Conservation (phyloP, 2,329 filamentous ascomycete species). For the Paraconiothyrium brasiliense region DNA sequence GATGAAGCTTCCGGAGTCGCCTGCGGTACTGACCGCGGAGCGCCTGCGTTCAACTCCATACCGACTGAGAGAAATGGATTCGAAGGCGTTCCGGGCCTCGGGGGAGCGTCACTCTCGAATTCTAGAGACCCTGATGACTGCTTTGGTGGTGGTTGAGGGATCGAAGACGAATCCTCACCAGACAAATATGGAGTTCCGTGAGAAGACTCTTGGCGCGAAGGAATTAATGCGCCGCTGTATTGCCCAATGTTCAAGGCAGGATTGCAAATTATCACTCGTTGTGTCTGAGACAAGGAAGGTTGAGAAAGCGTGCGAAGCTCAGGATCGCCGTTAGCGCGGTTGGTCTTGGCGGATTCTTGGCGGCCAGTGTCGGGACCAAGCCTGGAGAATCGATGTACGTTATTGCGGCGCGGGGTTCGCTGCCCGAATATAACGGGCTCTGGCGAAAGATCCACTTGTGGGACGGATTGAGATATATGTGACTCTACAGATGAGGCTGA, state of each 20-base stretch:
- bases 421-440: not conserved
- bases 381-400: not conserved
- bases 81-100: slow-evolving; percentile 28
- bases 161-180: slow-evolving; percentile 27
- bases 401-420: not conserved
- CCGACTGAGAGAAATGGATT: slow-evolving; percentile 22
- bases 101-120: slow-evolving; percentile 27
- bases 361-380: not conserved
- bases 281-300: slow-evolving; percentile 25
- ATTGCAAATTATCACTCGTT: slow-evolving; percentile 30
- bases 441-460: not conserved
- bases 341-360: not conserved
- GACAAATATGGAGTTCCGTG: slow-evolving; percentile 38
- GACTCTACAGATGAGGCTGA: not conserved
- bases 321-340: not conserved
- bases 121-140: slow-evolving; percentile 31
- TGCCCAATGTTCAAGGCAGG: slow-evolving; percentile 29
- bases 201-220: slow-evolving; percentile 44
- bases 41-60: slow-evolving; percentile 27
- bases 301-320: not conserved
- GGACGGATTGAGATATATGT: not conserved
- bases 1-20: not conserved
- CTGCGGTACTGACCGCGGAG: not conserved
- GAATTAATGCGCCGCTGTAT: slow-evolving; percentile 14
- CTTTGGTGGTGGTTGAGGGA: slow-evolving; percentile 30